Conservation (phyloP, 192 early-diverging fungal species). For the Backusella morwellensis region DNA sequence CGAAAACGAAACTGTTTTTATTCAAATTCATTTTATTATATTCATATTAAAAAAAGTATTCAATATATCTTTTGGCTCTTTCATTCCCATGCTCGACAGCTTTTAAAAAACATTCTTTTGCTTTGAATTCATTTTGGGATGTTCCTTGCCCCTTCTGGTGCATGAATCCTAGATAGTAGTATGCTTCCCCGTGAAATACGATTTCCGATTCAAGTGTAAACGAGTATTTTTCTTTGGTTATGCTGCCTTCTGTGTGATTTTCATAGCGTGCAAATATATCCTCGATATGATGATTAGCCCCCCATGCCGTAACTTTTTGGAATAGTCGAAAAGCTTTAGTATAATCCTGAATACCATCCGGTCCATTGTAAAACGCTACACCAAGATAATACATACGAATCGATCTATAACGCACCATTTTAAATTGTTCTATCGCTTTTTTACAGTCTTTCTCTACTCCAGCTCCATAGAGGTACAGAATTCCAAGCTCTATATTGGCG, state of each 20-base stretch:
- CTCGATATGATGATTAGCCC: background rate
- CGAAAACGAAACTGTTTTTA: no score
- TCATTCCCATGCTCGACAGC: background rate
- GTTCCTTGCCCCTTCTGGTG: background rate
- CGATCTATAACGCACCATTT: accelerated
- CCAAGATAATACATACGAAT: background rate
- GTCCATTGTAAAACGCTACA: background rate
- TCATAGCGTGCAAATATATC: background rate
- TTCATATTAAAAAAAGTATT: background rate
- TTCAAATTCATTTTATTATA: no score
- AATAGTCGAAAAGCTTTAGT: background rate
- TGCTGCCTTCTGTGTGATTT: background rate
- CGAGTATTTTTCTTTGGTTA: background rate
- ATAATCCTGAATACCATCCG: background rate
- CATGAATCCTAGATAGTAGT: background rate
- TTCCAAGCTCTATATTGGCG: background rate
- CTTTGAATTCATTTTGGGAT: background rate
- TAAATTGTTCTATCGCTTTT: background rate
- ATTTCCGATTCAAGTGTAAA: background rate
- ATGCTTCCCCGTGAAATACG: background rate
- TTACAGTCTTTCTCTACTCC: background rate
- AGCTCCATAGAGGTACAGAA: background rate
- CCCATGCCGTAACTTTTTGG: background rate
- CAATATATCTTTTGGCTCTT: background rate
- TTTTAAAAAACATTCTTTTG: background rate